Conservation (phyloP, 1,284 basidiomycete species). For the Austroboletus sp. region DNA sequence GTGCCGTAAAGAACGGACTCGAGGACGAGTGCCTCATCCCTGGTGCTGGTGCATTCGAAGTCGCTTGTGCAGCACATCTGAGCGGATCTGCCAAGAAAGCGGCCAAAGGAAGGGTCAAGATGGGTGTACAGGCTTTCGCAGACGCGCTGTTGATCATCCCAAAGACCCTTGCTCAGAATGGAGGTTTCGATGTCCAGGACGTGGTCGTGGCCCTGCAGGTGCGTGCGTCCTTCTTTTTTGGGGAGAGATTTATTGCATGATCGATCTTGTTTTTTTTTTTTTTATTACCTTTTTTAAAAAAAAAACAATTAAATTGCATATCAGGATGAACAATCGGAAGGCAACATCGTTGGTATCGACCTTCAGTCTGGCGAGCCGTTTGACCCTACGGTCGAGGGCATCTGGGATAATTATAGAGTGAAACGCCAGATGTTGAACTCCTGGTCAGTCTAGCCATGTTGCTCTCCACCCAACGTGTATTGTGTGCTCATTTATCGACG, state of each 20-base stretch:
- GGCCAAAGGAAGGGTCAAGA: slow-evolving; percentile 93
- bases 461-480: slow-evolving; percentile 14
- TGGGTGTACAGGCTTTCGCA: slow-evolving; percentile 96
- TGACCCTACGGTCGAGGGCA: slow-evolving; percentile 89
- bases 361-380: slow-evolving; percentile 92
- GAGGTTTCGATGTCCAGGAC: slow-evolving; percentile 96
- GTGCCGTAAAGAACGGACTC: slow-evolving; percentile 94
- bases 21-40: slow-evolving; percentile 88
- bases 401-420: slow-evolving; percentile 99
- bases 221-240: slow-evolving; percentile 16
- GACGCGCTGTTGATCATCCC: slow-evolving; percentile 93
- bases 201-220: slow-evolving; percentile 86
- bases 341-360: slow-evolving; percentile 86
- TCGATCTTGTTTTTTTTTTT: slow-evolving; percentile 9
- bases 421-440: slow-evolving; percentile 98
- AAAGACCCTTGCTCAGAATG: slow-evolving; percentile 94
- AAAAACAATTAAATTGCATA: neutral
- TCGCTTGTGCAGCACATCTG: slow-evolving; percentile 86
- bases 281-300: slow-evolving; percentile 6
- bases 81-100: slow-evolving; percentile 72
- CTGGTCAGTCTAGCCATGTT: slow-evolving; percentile 50
- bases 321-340: slow-evolving; percentile 88
- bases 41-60: slow-evolving; percentile 95
- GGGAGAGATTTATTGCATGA: slow-evolving; percentile 3
- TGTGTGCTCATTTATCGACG: slow-evolving; percentile 16